Conservation (phyloP, 2,329 filamentous ascomycete species). For the Aspergillus awamori region DNA sequence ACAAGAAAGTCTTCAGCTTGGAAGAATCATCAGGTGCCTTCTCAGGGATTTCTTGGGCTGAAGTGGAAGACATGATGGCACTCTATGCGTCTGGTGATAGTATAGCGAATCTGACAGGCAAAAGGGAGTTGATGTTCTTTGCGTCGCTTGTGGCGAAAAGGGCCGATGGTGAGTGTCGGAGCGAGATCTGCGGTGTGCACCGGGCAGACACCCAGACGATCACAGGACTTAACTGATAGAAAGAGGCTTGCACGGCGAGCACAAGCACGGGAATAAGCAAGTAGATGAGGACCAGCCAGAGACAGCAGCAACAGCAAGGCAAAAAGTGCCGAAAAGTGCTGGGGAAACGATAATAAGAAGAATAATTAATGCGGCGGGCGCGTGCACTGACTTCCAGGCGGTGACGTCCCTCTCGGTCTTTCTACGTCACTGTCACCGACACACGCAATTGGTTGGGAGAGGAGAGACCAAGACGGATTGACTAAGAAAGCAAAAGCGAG, state of each 20-base stretch:
- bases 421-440: slow-evolving; percentile 10
- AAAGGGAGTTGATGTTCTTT: not conserved
- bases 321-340: slow-evolving; percentile 1
- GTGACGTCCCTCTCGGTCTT: slow-evolving; percentile 21
- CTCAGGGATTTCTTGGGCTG: slow-evolving; percentile 44
- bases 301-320: not conserved
- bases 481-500: not conserved
- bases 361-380: slow-evolving; percentile 8
- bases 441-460: not conserved
- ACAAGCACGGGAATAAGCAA: not conserved
- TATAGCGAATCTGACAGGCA: not conserved
- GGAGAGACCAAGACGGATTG: not conserved
- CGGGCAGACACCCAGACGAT: not conserved
- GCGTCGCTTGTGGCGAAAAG: slow-evolving; percentile 6
- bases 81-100: not conserved
- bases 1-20: slow-evolving; percentile 85
- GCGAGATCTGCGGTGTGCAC: slow-evolving; percentile 1
- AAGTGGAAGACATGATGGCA: slow-evolving; percentile 35
- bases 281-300: not conserved
- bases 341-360: slow-evolving; percentile 13
- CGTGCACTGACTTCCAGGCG: slow-evolving; percentile 22
- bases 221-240: not conserved
- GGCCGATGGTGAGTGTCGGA: not conserved
- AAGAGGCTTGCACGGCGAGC: not conserved
- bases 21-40: slow-evolving; percentile 75